A percentile compares a stretch with the other conserved stretches of the same genome.
Evolutionary conservation across 2,329 filamentous ascomycete species (phyloP).

Genomic region (Fusarium staphyleae): DNA sequence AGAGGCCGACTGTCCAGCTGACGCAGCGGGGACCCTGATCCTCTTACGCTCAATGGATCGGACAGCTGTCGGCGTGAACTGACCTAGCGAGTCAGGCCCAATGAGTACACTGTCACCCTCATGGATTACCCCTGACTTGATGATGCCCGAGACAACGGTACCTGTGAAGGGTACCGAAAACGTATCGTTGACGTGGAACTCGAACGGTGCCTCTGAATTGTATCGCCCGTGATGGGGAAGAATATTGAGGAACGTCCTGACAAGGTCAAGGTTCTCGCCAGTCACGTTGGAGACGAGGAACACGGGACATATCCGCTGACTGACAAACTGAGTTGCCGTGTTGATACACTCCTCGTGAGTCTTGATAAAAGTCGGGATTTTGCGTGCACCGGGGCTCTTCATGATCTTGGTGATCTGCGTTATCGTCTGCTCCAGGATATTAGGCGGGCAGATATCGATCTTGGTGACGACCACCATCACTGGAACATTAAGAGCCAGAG

Average conservation of each 20-base stretch:
- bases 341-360: conserved; percentile 90
- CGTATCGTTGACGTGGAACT: conserved; percentile 96
- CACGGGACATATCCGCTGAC: conserved; percentile 92
- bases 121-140: conserved; percentile 87
- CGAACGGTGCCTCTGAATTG: conserved; percentile 84
- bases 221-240: conserved; percentile 94
- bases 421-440: conserved; percentile 93
- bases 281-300: conserved; percentile 99
- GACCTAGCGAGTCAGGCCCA: conserved; percentile 87
- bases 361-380: conserved; percentile 96
- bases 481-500: conserved; percentile 91
- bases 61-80: conserved; percentile 86
- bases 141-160: conserved; percentile 93
- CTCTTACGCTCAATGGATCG: conserved; percentile 95
- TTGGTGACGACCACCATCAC: conserved; percentile 99
- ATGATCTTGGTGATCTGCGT: conserved; percentile 91
- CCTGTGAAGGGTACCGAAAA: conserved; percentile 98
- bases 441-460: conserved; percentile 96
- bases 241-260: conserved; percentile 93
- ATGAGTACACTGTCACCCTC: conserved; percentile 89
- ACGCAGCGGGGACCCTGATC: conserved; percentile 84
- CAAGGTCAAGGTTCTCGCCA: conserved; percentile 86
- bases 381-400: conserved; percentile 90
- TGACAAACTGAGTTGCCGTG: conserved; percentile 95
- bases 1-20: conserved; percentile 89